phyloP scores from a whole-genome alignment of 1,139 yeast species.

The Nakaseomyces sp. region DNA sequence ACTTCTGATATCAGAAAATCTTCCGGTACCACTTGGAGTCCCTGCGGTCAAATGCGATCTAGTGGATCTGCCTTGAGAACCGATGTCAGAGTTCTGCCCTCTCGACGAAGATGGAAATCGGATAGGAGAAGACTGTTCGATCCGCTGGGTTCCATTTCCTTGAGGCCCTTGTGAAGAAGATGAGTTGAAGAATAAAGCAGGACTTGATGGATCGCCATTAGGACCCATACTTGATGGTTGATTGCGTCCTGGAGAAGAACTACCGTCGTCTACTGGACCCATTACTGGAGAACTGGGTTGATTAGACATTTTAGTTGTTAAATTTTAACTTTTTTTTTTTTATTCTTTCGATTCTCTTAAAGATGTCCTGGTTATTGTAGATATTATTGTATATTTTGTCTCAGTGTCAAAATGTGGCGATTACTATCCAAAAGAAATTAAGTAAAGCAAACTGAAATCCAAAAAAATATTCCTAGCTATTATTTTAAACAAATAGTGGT shows the following conservation, averaged over 20 bases:
- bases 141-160: neutral
- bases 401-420: too few species aligned
- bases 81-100: constrained; percentile 18
- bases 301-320: constrained; percentile 15
- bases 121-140: constrained; percentile 37
- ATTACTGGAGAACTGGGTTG: constrained; percentile 23
- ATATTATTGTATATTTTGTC: too few species aligned
- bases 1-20: constrained; percentile 31
- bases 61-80: constrained; percentile 15
- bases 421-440: too few species aligned
- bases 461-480: too few species aligned
- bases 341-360: too few species aligned
- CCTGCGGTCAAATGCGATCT: constrained; percentile 12
- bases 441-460: too few species aligned
- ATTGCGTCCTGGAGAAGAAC: constrained; percentile 14
- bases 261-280: constrained; percentile 9
- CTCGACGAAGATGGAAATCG: constrained; percentile 39
- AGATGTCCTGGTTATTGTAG: too few species aligned
- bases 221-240: constrained; percentile 4
- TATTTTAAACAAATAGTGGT: too few species aligned
- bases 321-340: neutral
- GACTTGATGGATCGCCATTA: constrained; percentile 29
- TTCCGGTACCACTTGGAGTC: constrained; percentile 18
- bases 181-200: constrained; percentile 31
- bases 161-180: constrained; percentile 30